Evolutionary conservation across 2,329 filamentous ascomycete genomes (phyloP), one percentile per base, ranked within the genome.

Genomic region (Clonostachys rhizophaga): DNA sequence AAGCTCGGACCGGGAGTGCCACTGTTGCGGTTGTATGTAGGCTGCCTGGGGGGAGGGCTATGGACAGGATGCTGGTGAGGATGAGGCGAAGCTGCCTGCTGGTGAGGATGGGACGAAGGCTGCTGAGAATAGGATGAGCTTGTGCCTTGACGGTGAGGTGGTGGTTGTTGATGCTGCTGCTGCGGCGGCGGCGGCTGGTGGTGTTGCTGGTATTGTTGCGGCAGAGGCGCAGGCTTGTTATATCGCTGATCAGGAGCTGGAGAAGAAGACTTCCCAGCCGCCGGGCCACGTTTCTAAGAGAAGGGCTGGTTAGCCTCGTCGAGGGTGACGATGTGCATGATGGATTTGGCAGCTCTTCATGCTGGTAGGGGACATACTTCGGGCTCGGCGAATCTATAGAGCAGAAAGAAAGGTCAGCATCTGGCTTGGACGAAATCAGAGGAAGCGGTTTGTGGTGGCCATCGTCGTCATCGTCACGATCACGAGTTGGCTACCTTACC

Each of bases 321-420:
- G 24, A 30, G 24, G 8, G 24, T 30, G 24, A 30, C 24, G 24
- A 30, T 30, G 24, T 3, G 24, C 8, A 30, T 30, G 24, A 30
- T 30, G 24, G 9, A 9, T 3, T 30, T 10, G 24, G 7, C 9
- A 10, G 24, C 24, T 30, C 24, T 30, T 30, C 8, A 20, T 10
- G 24, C 45, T 49, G 3, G 17, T 34, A 34, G 11, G 13, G 13
- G 30, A 41, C 47, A 34, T 36, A 48, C 47, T 55, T 90, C 86
- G 40, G 87, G 87, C 68, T 91, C 86, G 51, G 86, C 86, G 63
- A 90, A 87, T 59, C 83, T 87, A 58, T 54, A 11, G 24, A 30
- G 8, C 9, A 30, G 24, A 30, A 4, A 30, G 24, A 4, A 30
- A 30, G 24, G 9, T 30, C 24, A 30, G 24, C 24, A 30, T 30